Evolutionary conservation across 2,329 filamentous ascomycete species (phyloP).

Genomic region (Plenodomus lindquistii): DNA sequence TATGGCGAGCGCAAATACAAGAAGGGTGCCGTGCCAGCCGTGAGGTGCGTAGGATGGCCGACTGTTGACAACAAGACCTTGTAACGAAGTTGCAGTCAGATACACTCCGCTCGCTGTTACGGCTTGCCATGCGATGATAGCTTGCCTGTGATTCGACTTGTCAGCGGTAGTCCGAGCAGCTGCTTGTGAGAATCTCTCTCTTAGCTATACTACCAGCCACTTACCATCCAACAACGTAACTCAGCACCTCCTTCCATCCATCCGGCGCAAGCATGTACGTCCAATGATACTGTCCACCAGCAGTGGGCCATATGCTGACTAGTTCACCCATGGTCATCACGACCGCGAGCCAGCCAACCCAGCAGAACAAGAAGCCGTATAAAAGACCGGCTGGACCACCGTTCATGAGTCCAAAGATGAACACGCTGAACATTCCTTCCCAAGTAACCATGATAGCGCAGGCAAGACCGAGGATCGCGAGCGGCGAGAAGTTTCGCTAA

Average conservation of each 20-base stretch:
- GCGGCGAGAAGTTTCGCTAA: constrained; percentile 16
- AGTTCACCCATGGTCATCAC: constrained; percentile 20
- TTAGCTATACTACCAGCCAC: not conserved
- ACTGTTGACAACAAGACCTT: constrained; percentile 39
- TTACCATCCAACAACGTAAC: constrained; percentile 13
- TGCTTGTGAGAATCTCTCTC: no score
- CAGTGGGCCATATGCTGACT: constrained; percentile 18
- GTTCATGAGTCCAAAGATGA: constrained; percentile 21
- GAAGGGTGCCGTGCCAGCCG: constrained; percentile 54
- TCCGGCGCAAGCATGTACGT: constrained; percentile 13
- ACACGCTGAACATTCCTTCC: constrained; percentile 17
- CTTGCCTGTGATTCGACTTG: no score
- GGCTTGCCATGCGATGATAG: constrained; percentile 47
- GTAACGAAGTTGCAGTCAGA: constrained; percentile 21
- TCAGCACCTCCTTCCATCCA: constrained; percentile 9
- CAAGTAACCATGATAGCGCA: constrained; percentile 21
- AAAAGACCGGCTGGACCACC: constrained; percentile 17
- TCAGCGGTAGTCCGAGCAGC: no score
- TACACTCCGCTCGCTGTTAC: constrained; percentile 26
- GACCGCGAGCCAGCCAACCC: constrained; percentile 15
- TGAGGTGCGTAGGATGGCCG: constrained; percentile 39
- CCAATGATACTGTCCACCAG: constrained; percentile 23
- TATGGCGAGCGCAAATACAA: constrained; percentile 49
- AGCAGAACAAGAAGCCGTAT: constrained; percentile 21
- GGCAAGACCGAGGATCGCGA: constrained; percentile 19